Percentiles rank a stretch among this genome's conserved stretches.
Evolutionary conservation across 139 green algal genomes (phyloP).

Genomic region (Klebsormidium nitens): DNA sequence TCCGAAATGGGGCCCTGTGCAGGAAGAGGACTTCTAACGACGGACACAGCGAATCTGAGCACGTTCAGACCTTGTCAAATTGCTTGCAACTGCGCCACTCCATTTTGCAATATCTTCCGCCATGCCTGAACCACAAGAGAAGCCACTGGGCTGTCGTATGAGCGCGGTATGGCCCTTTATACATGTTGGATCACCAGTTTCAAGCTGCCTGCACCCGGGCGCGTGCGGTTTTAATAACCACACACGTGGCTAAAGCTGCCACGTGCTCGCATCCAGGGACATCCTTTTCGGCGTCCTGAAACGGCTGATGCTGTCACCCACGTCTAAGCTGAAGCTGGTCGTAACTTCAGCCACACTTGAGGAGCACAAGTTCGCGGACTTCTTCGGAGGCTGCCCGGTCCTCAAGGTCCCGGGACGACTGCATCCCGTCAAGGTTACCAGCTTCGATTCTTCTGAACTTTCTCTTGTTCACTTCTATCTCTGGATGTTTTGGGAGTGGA

Average conservation of each 20-base stretch:
- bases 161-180: neutral
- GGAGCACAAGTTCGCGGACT: constrained; percentile 75
- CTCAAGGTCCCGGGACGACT: constrained; percentile 75
- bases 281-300: constrained; percentile 96
- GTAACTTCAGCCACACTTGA: constrained; percentile 90
- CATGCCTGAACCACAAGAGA: neutral
- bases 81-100: no score
- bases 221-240: no score
- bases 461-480: no score
- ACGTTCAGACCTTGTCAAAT: no score
- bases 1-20: no score
- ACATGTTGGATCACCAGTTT: no score
- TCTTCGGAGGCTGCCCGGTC: constrained; percentile 77
- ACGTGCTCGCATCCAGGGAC: constrained; percentile 51
- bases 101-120: neutral
- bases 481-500: no score
- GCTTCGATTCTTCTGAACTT: no score
- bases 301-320: constrained; percentile 40
- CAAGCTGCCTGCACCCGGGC: no score
- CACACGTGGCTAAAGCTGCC: neutral
- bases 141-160: neutral
- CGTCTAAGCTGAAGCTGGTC: constrained; percentile 62
- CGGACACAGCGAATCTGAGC: no score
- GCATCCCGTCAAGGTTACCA: no score
- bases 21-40: no score